A percentile compares a stretch with the other conserved stretches of the same genome.
phyloP scores from a whole-genome alignment of 352 stramenopile species.

The Pythium guiyangense region DNA sequence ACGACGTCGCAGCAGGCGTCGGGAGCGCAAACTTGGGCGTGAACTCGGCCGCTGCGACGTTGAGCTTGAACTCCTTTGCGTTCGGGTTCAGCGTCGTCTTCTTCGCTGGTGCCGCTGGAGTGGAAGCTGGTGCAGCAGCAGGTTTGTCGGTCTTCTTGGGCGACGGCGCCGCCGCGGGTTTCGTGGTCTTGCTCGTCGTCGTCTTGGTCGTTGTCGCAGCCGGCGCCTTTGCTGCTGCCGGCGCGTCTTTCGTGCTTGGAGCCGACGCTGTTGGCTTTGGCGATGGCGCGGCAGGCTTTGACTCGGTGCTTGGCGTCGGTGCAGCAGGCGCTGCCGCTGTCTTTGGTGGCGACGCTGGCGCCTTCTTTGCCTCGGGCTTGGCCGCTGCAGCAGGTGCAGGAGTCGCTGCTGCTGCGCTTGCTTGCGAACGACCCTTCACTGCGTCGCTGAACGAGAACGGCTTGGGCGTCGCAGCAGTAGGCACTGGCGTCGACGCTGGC shows the following conservation, averaged over 20 bases:
- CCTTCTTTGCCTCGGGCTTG: slow-evolving; percentile 12
- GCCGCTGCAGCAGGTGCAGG: not conserved
- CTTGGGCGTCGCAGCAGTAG: slow-evolving; percentile 21
- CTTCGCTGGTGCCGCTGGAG: slow-evolving; percentile 28
- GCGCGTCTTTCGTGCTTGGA: not conserved
- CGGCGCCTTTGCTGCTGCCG: slow-evolving; percentile 9
- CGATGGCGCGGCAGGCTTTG: not conserved
- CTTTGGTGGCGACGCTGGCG: not conserved
- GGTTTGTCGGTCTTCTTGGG: not conserved
- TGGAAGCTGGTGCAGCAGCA: no score
- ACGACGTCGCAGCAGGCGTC: slow-evolving; percentile 22
- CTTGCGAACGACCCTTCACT: slow-evolving; percentile 38
- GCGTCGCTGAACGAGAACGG: slow-evolving; percentile 72
- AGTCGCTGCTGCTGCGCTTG: not conserved
- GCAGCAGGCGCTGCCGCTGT: no score
- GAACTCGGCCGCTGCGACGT: slow-evolving; percentile 51
- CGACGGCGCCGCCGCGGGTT: slow-evolving; percentile 4
- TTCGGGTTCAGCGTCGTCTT: slow-evolving; percentile 76
- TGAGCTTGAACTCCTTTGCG: slow-evolving; percentile 87
- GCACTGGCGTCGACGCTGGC: slow-evolving; percentile 8
- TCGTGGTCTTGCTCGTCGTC: not conserved
- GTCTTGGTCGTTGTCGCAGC: no score
- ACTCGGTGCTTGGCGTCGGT: not conserved
- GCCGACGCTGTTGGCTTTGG: not conserved
- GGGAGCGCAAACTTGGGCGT: slow-evolving; percentile 50